phyloP scores from a whole-genome alignment of 225 moss, liverwort and hornwort genomes.

The Takakia lepidozioides region DNA sequence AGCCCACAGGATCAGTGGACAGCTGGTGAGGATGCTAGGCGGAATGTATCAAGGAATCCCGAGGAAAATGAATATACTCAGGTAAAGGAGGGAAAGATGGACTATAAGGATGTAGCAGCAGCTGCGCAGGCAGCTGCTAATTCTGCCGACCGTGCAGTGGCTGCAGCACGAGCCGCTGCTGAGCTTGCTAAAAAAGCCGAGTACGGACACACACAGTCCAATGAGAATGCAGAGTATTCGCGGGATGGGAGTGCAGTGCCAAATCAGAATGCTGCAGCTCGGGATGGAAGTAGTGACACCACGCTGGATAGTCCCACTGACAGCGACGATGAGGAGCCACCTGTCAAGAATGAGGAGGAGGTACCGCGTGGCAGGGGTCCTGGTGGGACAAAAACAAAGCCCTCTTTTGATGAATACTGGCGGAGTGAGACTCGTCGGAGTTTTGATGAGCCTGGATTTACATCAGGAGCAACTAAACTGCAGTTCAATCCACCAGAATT shows the following conservation, averaged over 20 bases:
- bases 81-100: constrained; percentile 11
- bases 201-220: constrained; percentile 12
- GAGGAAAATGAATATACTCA: constrained; percentile 2
- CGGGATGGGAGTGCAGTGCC: too few species aligned
- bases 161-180: constrained; percentile 83
- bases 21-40: too few species aligned
- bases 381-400: constrained; percentile 40
- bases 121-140: constrained; percentile 50
- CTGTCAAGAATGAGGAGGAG: too few species aligned
- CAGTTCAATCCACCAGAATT: constrained; percentile 25
- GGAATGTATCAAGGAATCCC: not conserved
- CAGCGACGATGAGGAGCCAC: constrained; percentile 22
- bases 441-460: constrained; percentile 18
- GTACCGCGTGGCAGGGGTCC: constrained; percentile 54
- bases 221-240: constrained; percentile 7
- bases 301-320: constrained; percentile 22
- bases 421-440: constrained; percentile 11
- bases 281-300: constrained; percentile 27
- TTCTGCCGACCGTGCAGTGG: constrained; percentile 47
- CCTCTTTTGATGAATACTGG: constrained; percentile 12
- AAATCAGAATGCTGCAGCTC: constrained; percentile 9
- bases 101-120: constrained; percentile 30
- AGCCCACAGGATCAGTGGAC: too few species aligned
- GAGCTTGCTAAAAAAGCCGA: constrained; percentile 52
- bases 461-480: constrained; percentile 24